Base-by-base conservation (phyloP, 345 rosid species). In the Lepidium aucheri region DNA sequence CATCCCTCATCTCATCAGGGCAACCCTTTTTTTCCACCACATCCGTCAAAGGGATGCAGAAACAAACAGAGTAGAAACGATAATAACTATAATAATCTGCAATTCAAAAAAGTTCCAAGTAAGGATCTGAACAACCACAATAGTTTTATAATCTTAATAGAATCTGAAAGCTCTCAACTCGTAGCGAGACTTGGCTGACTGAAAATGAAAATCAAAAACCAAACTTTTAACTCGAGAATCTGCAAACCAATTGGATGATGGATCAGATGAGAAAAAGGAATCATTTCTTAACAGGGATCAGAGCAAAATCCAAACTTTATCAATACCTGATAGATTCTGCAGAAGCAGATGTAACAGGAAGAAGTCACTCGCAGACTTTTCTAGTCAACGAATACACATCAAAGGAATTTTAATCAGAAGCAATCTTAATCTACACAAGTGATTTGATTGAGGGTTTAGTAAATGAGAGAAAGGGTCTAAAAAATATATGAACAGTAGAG, bases 1-100 rank as follows among this genome's bases (percentile, higher is more conserved):
- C 98, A 93, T 93, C 96, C 97, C 97, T 90, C 98, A 93, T 90
- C 84, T 85, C 94, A 85, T 66, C 56, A 67, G 39, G 69, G 76
- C 74, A 82, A 68, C 86, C 84, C 83, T 73, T 78, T 67, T 30
- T 72, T 69, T 49, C 65, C 76, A 80, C 86, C 81, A 60, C 90
- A 83, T 88, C 77, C 56, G 69, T 39, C 56, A 36, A 54, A 16
- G 60, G 49, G 72, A 67, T 56, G 36, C 51, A 59, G 40, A 22
- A 24, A 6, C 50, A 57, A 53, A 16, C 63, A 43, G 18, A 24
- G 30, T 24, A 16, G n/a, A 45, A 68, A 33, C 38, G 20, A 15
- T 7, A 3, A 9, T 6, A 42, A 61, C 38, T 61, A 42, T 4
- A 16, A 36, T 47, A 39, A 45, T n/a, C 75, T 70, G 69, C 43